Base-by-base conservation (phyloP, 768 basidiomycete genomes). In the Leccinum boreale region DNA sequence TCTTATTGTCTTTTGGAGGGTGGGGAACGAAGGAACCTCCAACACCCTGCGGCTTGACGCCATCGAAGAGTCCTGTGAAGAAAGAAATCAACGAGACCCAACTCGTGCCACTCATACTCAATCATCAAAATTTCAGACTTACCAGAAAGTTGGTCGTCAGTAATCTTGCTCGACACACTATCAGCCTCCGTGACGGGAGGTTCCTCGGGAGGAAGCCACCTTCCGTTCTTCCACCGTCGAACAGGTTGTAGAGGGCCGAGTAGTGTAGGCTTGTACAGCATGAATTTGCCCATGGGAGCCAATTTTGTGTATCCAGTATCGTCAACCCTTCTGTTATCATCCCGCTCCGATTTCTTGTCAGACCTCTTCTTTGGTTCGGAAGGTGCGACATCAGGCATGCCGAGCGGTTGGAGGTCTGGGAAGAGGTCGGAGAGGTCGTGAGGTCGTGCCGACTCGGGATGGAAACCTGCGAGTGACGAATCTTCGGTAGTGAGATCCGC, bases 171-270 rank as follows among this genome's bases (percentile, higher is more conserved):
- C 33, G 64, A 62, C 12, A 79, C 78, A 5, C 79, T 73, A 19
- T 73, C 69, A 21, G 36, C 58, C 56, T 72, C 70, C 5, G 80
- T 74, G 29, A 83, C 73, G 35, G 75, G 64, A 5, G 68, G 70
- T 51, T 88, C 86, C 58, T 91, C 88, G 33, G 87, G 76, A 59
- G 83, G 78, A 26, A 81, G 66, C 85, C 88, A 91, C 42, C 75
- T 74, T 1, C 81, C 88, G 49, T 84, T 76, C 59, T 80, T 82
- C 78, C 85, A 87, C 60, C 86, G 86, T 66, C 81, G 86, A 5
- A 89, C 83, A 6, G 96, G 97, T 61, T 92, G 81, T 35, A 98
- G 75, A 48, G 94, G 83, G 10, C 92, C 87, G 33, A 98, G 78
- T 26, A 99, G 80, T 2, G 93, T 88, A 2, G 94, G 92, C 68